phyloP scores from a whole-genome alignment of 108 stramenopile genomes.

The Nitzschia sp. region DNA sequence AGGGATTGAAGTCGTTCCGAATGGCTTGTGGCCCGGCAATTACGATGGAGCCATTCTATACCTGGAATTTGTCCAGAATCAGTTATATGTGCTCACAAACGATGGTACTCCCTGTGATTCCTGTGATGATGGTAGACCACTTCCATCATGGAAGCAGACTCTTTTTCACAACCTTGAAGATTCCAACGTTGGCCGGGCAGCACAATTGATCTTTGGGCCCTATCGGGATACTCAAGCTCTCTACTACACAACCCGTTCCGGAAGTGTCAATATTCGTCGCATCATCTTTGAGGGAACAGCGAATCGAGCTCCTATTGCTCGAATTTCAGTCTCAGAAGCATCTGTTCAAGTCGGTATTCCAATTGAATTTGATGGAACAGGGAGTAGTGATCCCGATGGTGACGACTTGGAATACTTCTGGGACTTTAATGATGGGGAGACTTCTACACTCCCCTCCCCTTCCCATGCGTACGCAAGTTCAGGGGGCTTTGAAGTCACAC shows the following conservation, averaged over 20 bases:
- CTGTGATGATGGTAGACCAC: slow-evolving; percentile 16
- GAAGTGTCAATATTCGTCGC: slow-evolving; percentile 20
- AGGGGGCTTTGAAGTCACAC: slow-evolving; percentile 15
- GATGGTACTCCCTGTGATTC: slow-evolving; percentile 10
- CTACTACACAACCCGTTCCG: slow-evolving; percentile 20
- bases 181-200: slow-evolving; percentile 11
- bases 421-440: slow-evolving; percentile 34
- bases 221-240: slow-evolving; percentile 33
- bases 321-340: slow-evolving; percentile 6
- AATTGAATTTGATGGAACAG: slow-evolving; percentile 30
- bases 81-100: slow-evolving; percentile 18
- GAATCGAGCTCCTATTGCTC: slow-evolving; percentile 34
- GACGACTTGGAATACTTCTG: slow-evolving; percentile 27
- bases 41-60: slow-evolving; percentile 25
- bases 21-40: slow-evolving; percentile 26
- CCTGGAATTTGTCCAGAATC: slow-evolving; percentile 28
- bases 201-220: slow-evolving; percentile 38
- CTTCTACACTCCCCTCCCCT: neutral
- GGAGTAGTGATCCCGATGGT: slow-evolving; percentile 33
- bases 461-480: slow-evolving; percentile 7
- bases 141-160: neutral
- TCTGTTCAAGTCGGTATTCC: slow-evolving; percentile 4
- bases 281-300: slow-evolving; percentile 24
- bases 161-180: neutral
- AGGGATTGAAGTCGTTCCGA: slow-evolving; percentile 32